Percentiles rank a stretch among this genome's conserved stretches.
Evolutionary conservation across 352 stramenopile species (phyloP).

Genomic region (Phytophthora quininea): DNA sequence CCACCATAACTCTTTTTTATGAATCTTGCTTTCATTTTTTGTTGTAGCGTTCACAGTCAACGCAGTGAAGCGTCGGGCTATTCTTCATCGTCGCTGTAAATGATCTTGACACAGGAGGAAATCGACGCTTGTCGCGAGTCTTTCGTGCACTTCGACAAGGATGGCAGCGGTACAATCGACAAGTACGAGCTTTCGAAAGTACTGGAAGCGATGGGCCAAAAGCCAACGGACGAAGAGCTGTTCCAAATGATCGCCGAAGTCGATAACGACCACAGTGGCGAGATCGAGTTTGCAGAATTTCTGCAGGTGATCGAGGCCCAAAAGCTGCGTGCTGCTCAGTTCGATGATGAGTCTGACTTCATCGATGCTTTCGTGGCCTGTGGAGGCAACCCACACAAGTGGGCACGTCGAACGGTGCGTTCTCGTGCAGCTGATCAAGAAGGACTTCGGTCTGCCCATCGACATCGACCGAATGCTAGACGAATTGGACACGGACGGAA

Average conservation of each 20-base stretch:
- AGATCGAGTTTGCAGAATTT: conserved; percentile 98
- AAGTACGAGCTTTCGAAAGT: conserved; percentile 94
- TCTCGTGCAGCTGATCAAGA: conserved; percentile 95
- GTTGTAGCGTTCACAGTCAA: not conserved
- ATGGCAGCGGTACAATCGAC: conserved; percentile 95
- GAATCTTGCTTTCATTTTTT: not conserved
- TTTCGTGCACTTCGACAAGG: conserved; percentile 97
- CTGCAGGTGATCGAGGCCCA: conserved; percentile 97
- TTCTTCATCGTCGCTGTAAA: conserved; percentile 22
- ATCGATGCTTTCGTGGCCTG: conserved; percentile 97
- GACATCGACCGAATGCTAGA: conserved; percentile 97
- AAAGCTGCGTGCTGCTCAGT: conserved; percentile 94
- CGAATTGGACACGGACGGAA: conserved; percentile 94
- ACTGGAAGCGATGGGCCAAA: conserved; percentile 97
- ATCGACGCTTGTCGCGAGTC: conserved; percentile 96
- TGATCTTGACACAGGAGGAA: conserved; percentile 95
- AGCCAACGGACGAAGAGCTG: conserved; percentile 96
- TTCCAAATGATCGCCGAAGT: conserved; percentile 98
- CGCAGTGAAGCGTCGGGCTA: conserved; percentile 23
- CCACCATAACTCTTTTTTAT: conserved; percentile 10
- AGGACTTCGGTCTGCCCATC: conserved; percentile 95
- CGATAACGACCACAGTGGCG: conserved; percentile 92
- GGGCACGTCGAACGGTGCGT: conserved; percentile 91
- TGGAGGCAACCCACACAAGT: conserved; percentile 89
- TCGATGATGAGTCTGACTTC: conserved; percentile 97